Evolutionary conservation across 768 basidiomycete genomes (phyloP).

Genomic region (Lactarius sanguifluus): DNA sequence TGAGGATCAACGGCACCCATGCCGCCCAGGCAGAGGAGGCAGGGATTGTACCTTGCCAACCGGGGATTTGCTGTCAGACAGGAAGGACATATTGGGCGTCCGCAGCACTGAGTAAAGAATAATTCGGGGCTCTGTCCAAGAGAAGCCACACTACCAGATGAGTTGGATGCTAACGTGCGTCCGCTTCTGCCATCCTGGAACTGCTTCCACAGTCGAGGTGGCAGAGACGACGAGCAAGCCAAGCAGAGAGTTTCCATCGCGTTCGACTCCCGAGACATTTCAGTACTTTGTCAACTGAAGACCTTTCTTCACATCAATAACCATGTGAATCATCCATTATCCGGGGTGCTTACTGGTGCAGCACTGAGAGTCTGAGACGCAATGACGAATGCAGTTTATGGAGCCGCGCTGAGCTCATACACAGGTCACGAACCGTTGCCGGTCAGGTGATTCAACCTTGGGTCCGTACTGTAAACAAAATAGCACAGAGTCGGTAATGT

Average conservation of each 20-base stretch:
- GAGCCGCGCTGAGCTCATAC: too few species aligned
- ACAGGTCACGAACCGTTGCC: too few species aligned
- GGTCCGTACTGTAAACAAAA: too few species aligned
- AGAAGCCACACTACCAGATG: not conserved
- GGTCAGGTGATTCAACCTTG: too few species aligned
- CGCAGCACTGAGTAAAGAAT: slow-evolving; percentile 64
- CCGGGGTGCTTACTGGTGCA: too few species aligned
- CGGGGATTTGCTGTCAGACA: slow-evolving; percentile 64
- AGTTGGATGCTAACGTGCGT: not conserved
- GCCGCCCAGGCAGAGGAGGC: slow-evolving; percentile 65
- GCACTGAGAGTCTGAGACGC: too few species aligned
- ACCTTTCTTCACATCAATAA: too few species aligned
- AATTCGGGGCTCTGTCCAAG: slow-evolving; percentile 27
- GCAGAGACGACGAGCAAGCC: slow-evolving; percentile 60
- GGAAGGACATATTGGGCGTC: slow-evolving; percentile 58
- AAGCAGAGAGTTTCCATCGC: slow-evolving; percentile 46
- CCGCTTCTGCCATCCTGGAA: not conserved
- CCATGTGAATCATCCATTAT: too few species aligned
- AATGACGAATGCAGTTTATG: too few species aligned
- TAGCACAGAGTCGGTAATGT: too few species aligned
- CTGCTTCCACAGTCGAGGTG: slow-evolving; percentile 36
- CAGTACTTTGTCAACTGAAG: too few species aligned
- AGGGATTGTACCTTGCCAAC: slow-evolving; percentile 67
- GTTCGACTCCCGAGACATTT: not conserved
- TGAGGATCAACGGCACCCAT: slow-evolving; percentile 41